Base-by-base conservation (phyloP, 441 rosid genomes). In the Erodium trifolium region DNA sequence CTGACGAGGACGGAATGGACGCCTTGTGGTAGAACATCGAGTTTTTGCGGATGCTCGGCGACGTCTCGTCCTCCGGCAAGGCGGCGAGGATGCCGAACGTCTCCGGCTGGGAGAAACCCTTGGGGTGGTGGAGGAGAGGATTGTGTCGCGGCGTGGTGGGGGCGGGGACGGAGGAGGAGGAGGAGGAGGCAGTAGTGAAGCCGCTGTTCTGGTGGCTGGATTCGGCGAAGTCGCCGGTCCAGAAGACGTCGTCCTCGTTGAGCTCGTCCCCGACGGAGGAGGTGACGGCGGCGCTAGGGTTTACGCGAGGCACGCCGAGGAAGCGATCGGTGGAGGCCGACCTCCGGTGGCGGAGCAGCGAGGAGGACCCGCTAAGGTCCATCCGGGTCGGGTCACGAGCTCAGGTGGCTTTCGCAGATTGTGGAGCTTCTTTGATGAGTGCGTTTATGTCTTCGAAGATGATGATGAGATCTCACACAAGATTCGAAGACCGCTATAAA, bases 71-170 rank as follows among this genome's bases (percentile, higher is more conserved):
- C 85, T 70, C 96, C 14, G 87, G 89, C n/a, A 86, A 75, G 19
- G 86, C 93, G 0, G 90, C 85, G 59, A 87, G 85, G 77, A 88
- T 86, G 68, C 94, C 94, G 71, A 82, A 82, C 75, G 79, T 79
- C 16, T 86, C 88, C 29, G 80, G 73, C 34, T 70, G 77, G 1
- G 80, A 68, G 72, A 83, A 82, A 14, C 73, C 71, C 66, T 70
- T 71, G 68, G 74, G 80, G 75, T 49, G 67, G 23, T 75, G 23
- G 78, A 7, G 74, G 76, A n/a, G 79, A 60, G 66, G 81, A 74
- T 2, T 5, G 73, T 31, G 69, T 75, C 70, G 65, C 35, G 68
- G 17, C 14, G 18, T 47, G 7, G 55, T 12, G 66, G 65, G 41
- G 67, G 10, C 9, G 41, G 65, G n/a, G n/a, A n/a, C n/a, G n/a